phyloP scores from a whole-genome alignment of 139 green algal species.

The Chlorella sp. region DNA sequence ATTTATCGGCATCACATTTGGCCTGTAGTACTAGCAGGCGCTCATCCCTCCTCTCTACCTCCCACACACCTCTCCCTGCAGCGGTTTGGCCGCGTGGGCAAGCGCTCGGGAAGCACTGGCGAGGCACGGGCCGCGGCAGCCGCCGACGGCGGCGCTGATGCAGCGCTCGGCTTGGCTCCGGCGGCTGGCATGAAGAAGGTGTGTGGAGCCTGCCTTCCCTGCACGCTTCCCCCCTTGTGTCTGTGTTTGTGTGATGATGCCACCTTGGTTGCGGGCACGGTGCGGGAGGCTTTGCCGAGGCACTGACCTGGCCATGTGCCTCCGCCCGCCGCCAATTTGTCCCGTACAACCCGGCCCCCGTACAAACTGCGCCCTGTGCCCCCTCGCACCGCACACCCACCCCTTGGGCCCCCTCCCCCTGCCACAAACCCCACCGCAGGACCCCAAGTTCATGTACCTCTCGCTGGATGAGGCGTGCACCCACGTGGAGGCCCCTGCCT shows the following conservation, averaged over 20 bases:
- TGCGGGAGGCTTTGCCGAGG: too few species aligned
- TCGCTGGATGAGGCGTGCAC: constrained; percentile 75
- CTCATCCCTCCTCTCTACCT: background rate
- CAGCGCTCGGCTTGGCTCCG: background rate
- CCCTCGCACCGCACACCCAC: background rate
- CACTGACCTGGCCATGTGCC: too few species aligned
- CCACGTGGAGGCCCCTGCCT: constrained; percentile 56
- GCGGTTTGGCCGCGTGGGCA: constrained; percentile 66
- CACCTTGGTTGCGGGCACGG: too few species aligned
- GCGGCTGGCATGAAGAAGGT: background rate
- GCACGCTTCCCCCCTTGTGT: background rate
- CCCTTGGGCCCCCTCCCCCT: background rate
- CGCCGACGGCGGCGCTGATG: background rate
- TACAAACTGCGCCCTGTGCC: background rate
- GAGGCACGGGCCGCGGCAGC: background rate
- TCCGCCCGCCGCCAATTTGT: too few species aligned
- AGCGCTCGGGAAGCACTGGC: constrained; percentile 3
- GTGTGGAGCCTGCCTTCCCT: background rate
- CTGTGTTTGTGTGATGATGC: too few species aligned
- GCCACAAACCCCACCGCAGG: constrained; percentile 48
- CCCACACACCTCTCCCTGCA: background rate
- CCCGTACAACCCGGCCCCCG: too few species aligned
- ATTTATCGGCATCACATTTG: too few species aligned
- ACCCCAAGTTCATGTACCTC: constrained; percentile 69
- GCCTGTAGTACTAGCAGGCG: background rate